Percentiles rank a stretch among this genome's conserved stretches.
Conservation (phyloP, 2,329 filamentous ascomycete species). For the Venturia aucupariae region DNA sequence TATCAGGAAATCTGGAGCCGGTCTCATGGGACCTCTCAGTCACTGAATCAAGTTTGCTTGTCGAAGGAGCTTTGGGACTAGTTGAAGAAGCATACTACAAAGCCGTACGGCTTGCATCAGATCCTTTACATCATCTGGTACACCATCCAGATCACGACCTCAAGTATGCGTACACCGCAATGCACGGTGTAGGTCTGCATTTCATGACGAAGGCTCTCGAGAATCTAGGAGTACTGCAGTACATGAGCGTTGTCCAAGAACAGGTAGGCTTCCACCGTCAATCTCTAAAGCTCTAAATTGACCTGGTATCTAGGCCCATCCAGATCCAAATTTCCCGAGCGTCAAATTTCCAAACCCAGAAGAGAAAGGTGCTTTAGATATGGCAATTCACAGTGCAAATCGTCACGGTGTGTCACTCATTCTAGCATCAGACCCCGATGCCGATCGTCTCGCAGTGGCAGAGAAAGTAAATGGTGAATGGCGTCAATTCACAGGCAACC, state of each 20-base stretch:
- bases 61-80: conserved; percentile 33
- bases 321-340: conserved; percentile 55
- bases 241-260: conserved; percentile 39
- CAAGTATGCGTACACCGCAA: conserved; percentile 46
- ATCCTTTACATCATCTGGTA: conserved; percentile 22
- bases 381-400: conserved; percentile 49
- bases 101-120: conserved; percentile 33
- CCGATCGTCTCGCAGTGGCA: conserved; percentile 53
- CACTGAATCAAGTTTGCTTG: conserved; percentile 31
- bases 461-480: conserved; percentile 48
- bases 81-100: conserved; percentile 36
- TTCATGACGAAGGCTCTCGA: conserved; percentile 36
- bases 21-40: conserved; percentile 38
- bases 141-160: conserved; percentile 20
- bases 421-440: conserved; percentile 56
- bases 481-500: conserved; percentile 56
- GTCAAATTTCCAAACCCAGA: conserved; percentile 58
- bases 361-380: conserved; percentile 52
- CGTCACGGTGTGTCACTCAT: conserved; percentile 41
- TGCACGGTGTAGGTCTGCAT: conserved; percentile 46
- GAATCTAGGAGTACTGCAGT: conserved; percentile 31
- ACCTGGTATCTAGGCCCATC: conserved; percentile 29
- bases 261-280: conserved; percentile 26
- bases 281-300: not conserved
- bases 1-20: conserved; percentile 44